Percentiles rank a stretch among this genome's conserved stretches.
phyloP scores from a whole-genome alignment of 768 basidiomycete species.

The Collybia nuda region DNA sequence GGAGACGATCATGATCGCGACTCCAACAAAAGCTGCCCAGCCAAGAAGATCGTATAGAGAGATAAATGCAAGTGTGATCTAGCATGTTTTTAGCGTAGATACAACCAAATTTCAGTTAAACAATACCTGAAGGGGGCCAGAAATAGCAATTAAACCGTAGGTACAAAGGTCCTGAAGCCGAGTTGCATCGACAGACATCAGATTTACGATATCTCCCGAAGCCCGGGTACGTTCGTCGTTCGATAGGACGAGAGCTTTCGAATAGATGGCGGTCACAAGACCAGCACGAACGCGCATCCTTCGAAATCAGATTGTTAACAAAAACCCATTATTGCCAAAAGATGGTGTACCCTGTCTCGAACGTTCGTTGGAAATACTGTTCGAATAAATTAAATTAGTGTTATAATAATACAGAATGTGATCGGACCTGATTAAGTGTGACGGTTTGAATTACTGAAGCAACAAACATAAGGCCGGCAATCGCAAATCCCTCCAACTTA shows the following conservation, averaged over 20 bases:
- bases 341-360: constrained; percentile 59
- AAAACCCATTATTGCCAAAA: background rate
- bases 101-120: constrained; percentile 15
- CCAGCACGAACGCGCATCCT: constrained; percentile 94
- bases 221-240: constrained; percentile 81
- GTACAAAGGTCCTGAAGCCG: constrained; percentile 80
- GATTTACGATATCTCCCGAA: constrained; percentile 91
- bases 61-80: constrained; percentile 87
- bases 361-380: constrained; percentile 85
- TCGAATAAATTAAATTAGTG: background rate
- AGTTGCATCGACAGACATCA: constrained; percentile 87
- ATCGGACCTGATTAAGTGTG: constrained; percentile 71
- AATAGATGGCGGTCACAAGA: constrained; percentile 81
- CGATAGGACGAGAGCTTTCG: constrained; percentile 82
- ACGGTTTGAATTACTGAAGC: constrained; percentile 79
- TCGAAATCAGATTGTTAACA: background rate
- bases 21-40: constrained; percentile 89
- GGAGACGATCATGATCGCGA: constrained; percentile 84
- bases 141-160: constrained; percentile 81
- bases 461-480: constrained; percentile 79
- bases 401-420: background rate
- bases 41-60: constrained; percentile 89
- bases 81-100: background rate
- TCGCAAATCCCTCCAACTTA: constrained; percentile 66
- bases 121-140: constrained; percentile 86